A percentile compares a stretch with the other conserved stretches of the same genome.
Evolutionary conservation across 208 protist species (phyloP).

Genomic region (Wallacemonas sp.): DNA sequence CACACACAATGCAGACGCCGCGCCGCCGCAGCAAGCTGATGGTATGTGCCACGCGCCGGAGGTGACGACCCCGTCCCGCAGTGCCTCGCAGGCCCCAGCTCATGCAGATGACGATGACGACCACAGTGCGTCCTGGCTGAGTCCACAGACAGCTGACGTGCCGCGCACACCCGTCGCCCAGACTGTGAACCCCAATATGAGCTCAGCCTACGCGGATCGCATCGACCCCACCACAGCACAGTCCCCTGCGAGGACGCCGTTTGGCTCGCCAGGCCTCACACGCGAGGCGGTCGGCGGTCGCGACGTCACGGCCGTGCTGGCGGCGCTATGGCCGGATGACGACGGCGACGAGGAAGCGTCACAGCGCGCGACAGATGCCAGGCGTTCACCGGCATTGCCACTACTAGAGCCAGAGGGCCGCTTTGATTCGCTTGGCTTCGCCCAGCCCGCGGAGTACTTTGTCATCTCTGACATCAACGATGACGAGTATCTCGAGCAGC

Average conservation of each 20-base stretch:
- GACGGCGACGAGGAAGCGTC: not conserved
- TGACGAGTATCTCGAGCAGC: conserved; percentile 60
- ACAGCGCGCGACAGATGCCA: not conserved
- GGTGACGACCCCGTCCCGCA: too few species aligned
- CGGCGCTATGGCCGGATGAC: not conserved
- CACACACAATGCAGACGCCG: too few species aligned
- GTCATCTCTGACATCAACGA: conserved; percentile 80
- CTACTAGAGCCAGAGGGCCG: too few species aligned
- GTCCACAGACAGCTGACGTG: too few species aligned
- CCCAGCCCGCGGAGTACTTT: conserved; percentile 49
- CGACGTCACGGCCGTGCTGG: not conserved
- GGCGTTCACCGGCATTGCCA: not conserved
- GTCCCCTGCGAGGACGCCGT: not conserved
- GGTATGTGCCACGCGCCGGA: too few species aligned
- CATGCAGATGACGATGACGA: too few species aligned
- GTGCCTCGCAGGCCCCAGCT: too few species aligned
- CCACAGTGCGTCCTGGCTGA: too few species aligned
- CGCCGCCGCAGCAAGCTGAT: too few species aligned
- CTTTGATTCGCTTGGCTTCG: conserved; percentile 35
- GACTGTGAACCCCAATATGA: too few species aligned
- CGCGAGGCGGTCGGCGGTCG: not conserved
- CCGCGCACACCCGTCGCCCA: too few species aligned
- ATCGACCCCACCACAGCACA: not conserved
- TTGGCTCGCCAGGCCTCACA: not conserved
- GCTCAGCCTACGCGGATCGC: not conserved